Evolutionary conservation across 192 early-diverging fungal genomes (phyloP).

Genomic region (Backusella parvicylindrica): DNA sequence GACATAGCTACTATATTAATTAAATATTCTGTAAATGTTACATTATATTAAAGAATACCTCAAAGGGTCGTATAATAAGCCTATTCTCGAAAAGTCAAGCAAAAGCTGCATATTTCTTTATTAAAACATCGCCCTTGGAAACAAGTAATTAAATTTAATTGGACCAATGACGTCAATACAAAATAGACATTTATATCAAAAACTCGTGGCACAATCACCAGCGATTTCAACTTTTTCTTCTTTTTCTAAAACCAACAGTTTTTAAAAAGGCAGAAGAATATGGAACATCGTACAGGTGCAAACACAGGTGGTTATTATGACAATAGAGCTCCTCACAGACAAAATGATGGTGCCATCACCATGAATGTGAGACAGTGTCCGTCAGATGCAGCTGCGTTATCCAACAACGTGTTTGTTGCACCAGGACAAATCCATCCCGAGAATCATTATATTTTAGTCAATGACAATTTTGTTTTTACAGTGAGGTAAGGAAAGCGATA

Average conservation of each 20-base stretch:
- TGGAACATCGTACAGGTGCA: background rate
- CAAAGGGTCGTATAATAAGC: too few relatives aligned
- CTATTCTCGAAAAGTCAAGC: too few relatives aligned
- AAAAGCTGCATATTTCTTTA: too few relatives aligned
- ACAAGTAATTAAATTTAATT: background rate
- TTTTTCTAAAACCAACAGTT: background rate
- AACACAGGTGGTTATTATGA: background rate
- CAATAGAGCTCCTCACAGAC: background rate
- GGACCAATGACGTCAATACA: background rate
- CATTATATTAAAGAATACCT: too few relatives aligned
- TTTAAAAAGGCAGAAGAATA: background rate
- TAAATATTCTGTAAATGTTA: too few relatives aligned
- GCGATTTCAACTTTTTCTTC: background rate
- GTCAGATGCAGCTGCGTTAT: conserved; percentile 46
- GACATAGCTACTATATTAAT: too few relatives aligned
- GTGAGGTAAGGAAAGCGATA: conserved; percentile 48
- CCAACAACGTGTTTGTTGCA: conserved; percentile 78
- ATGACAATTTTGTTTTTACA: conserved; percentile 80
- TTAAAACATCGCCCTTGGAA: background rate
- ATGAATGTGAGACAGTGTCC: conserved; percentile 42
- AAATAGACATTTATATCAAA: background rate
- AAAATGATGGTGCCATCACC: background rate
- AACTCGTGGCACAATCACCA: background rate
- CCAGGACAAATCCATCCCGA: conserved; percentile 66
- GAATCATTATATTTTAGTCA: conserved; percentile 70